Conservation (phyloP, 2,329 filamentous ascomycete genomes). For the Sarocladium brachiariae region DNA sequence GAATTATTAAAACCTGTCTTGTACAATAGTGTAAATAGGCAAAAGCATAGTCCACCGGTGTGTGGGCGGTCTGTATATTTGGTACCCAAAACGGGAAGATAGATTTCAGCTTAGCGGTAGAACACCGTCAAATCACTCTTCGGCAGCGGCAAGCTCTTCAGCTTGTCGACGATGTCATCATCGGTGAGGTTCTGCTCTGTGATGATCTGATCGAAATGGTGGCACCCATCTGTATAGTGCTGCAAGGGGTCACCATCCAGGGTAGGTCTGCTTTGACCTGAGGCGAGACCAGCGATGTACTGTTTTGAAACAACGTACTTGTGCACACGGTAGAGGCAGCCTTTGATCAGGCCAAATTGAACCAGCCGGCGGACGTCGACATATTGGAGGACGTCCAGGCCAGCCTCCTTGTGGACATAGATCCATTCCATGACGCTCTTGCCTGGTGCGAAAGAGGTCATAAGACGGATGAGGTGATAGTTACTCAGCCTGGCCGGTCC, state of each 20-base stretch:
- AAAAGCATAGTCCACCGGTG: neutral
- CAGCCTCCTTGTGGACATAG: slow-evolving; percentile 60
- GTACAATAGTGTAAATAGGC: slow-evolving; percentile 23
- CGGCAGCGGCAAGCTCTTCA: slow-evolving; percentile 51
- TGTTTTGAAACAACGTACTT: slow-evolving; percentile 74
- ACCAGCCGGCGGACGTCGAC: slow-evolving; percentile 88
- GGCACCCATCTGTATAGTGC: slow-evolving; percentile 65
- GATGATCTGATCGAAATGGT: slow-evolving; percentile 77
- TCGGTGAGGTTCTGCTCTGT: slow-evolving; percentile 67
- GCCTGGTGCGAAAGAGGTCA: slow-evolving; percentile 76
- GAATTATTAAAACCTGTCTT: neutral
- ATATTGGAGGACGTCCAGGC: slow-evolving; percentile 59
- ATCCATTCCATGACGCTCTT: slow-evolving; percentile 86
- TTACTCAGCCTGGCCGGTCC: slow-evolving; percentile 40
- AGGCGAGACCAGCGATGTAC: slow-evolving; percentile 49
- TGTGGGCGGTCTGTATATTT: neutral
- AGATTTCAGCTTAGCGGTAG: slow-evolving; percentile 34
- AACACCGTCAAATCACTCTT: slow-evolving; percentile 48
- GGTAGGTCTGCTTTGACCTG: slow-evolving; percentile 39
- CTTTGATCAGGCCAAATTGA: slow-evolving; percentile 94
- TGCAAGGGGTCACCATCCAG: slow-evolving; percentile 47
- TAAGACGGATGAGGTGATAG: slow-evolving; percentile 71
- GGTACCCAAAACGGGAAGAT: neutral
- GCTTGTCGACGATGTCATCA: slow-evolving; percentile 59
- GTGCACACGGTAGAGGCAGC: slow-evolving; percentile 85